phyloP scores from a whole-genome alignment of 2,329 filamentous ascomycete species.

The Coniochaeta pulveracea region DNA sequence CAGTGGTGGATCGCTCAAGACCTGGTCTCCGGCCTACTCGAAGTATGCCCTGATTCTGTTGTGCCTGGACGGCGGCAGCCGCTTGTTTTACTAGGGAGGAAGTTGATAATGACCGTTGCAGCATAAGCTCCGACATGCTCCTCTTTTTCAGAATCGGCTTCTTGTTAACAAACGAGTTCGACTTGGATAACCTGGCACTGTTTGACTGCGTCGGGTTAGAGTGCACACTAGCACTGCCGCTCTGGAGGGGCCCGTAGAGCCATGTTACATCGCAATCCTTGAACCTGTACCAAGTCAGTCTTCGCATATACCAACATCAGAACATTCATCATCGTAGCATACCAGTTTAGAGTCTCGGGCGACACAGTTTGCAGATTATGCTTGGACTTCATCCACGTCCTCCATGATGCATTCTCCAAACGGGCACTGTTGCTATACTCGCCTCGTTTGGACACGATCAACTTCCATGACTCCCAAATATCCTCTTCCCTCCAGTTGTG shows the following conservation, averaged over 20 bases:
- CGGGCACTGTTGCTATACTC: constrained; percentile 73
- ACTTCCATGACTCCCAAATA: constrained; percentile 95
- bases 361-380: constrained; percentile 78
- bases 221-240: constrained; percentile 47
- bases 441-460: constrained; percentile 69
- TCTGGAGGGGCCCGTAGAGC: constrained; percentile 89
- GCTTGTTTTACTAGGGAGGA: constrained; percentile 86
- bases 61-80: constrained; percentile 73
- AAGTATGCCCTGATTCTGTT: constrained; percentile 48
- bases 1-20: constrained; percentile 54
- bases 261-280: constrained; percentile 97
- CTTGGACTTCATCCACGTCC: constrained; percentile 91
- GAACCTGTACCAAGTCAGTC: constrained; percentile 48
- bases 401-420: constrained; percentile 93
- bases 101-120: constrained; percentile 77
- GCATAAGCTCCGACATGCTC: constrained; percentile 90
- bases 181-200: constrained; percentile 36
- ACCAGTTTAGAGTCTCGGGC: constrained; percentile 91
- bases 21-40: constrained; percentile 35
- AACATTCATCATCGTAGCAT: constrained; percentile 23
- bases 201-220: constrained; percentile 26
- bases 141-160: constrained; percentile 95
- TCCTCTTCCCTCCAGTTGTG: constrained; percentile 93
- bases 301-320: too few relatives aligned
- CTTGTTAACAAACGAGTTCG: constrained; percentile 59